Percentiles rank a stretch among this genome's conserved stretches.
Conservation (phyloP, 2,329 filamentous ascomycete genomes). For the Clonostachys solani region DNA sequence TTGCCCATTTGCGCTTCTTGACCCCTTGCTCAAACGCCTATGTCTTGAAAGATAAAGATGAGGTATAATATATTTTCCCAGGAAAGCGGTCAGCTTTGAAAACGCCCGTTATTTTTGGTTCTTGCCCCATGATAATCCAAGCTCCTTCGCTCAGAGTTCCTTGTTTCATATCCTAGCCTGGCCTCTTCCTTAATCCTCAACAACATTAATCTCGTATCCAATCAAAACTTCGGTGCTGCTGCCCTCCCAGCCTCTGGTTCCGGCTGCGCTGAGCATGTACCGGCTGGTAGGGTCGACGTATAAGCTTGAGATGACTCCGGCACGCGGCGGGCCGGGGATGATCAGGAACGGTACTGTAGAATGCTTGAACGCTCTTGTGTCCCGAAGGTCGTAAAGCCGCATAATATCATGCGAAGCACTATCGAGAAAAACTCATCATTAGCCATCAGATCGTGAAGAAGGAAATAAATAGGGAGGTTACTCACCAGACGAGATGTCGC, state of each 20-base stretch:
- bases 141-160: too few species aligned
- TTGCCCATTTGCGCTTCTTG: too few species aligned
- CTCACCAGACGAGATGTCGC: conserved; percentile 76
- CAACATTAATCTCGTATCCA: conserved; percentile 76
- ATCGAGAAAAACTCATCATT: not conserved
- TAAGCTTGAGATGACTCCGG: conserved; percentile 81
- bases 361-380: conserved; percentile 61
- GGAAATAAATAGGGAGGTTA: conserved; percentile 14
- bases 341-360: conserved; percentile 93
- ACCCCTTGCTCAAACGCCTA: too few species aligned
- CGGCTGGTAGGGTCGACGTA: conserved; percentile 84
- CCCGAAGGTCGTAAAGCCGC: conserved; percentile 81
- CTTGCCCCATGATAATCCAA: too few species aligned
- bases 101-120: too few species aligned
- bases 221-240: conserved; percentile 84
- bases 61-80: too few species aligned
- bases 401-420: conserved; percentile 92
- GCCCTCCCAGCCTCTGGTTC: conserved; percentile 94
- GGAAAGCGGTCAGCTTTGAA: too few species aligned
- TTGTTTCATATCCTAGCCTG: not conserved
- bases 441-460: not conserved
- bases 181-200: not conserved
- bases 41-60: too few species aligned
- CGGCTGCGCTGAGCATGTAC: conserved; percentile 89
- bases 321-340: conserved; percentile 77